Conservation (phyloP, 1,284 basidiomycete species). For the Heterobasidion annosum region DNA sequence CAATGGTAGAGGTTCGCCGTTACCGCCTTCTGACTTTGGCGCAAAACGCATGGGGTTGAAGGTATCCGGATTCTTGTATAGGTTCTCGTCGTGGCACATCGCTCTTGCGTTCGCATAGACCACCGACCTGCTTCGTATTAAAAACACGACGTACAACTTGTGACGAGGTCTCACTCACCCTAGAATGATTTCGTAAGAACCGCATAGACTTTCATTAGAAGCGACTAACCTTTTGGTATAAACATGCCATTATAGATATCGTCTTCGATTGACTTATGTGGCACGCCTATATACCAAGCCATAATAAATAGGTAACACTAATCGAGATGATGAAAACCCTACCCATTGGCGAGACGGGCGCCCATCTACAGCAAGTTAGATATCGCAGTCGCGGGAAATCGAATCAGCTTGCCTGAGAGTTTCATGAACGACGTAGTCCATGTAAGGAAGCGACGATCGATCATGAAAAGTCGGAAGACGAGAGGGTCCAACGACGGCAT, state of each 20-base stretch:
- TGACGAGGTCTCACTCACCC: neutral
- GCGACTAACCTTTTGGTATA: neutral
- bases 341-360: neutral
- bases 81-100: neutral
- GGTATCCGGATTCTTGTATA: neutral
- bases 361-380: neutral
- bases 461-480: neutral
- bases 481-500: neutral
- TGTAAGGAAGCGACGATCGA: neutral
- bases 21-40: neutral
- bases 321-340: neutral
- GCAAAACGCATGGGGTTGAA: neutral
- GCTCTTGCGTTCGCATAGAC: neutral
- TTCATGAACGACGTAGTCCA: neutral
- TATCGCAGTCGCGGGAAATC: neutral
- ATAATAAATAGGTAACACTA: neutral
- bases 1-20: neutral
- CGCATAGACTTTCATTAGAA: neutral
- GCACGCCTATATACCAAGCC: neutral
- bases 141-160: neutral
- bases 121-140: neutral
- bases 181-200: neutral
- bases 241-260: neutral
- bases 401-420: neutral
- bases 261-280: neutral